phyloP scores from a whole-genome alignment of 2,329 filamentous ascomycete genomes.

The Trichoderma sp. region DNA sequence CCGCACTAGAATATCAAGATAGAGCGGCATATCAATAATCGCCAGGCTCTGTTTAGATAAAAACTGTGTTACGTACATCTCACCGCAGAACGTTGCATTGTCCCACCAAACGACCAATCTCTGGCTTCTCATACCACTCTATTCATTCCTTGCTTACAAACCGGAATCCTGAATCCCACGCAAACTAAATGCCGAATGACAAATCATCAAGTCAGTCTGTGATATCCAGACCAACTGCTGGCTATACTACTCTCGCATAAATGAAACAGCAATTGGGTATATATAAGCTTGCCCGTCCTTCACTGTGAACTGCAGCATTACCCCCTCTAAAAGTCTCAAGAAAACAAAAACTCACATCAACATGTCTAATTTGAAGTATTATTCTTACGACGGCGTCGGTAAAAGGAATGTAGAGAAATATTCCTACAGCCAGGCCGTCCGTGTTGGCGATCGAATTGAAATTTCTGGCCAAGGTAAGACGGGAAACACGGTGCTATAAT shows the following conservation, averaged over 20 bases:
- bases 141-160: neutral
- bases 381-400: neutral
- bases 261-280: neutral
- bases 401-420: neutral
- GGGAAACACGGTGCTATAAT: neutral
- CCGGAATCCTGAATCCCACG: neutral
- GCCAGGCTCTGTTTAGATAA: neutral
- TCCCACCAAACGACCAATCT: neutral
- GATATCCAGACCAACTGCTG: neutral
- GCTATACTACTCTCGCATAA: neutral
- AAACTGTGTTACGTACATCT: neutral
- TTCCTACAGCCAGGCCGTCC: slow-evolving; percentile 45
- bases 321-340: neutral
- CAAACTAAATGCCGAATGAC: neutral
- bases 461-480: slow-evolving; percentile 48
- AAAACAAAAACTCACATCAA: neutral
- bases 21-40: no score
- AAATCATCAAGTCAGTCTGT: neutral
- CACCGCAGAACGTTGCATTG: neutral
- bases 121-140: neutral
- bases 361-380: neutral
- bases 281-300: neutral
- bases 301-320: neutral
- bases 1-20: no score
- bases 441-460: slow-evolving; percentile 51